Evolutionary conservation across 352 stramenopile genomes (phyloP).

Genomic region (Globisporangium spiculum): DNA sequence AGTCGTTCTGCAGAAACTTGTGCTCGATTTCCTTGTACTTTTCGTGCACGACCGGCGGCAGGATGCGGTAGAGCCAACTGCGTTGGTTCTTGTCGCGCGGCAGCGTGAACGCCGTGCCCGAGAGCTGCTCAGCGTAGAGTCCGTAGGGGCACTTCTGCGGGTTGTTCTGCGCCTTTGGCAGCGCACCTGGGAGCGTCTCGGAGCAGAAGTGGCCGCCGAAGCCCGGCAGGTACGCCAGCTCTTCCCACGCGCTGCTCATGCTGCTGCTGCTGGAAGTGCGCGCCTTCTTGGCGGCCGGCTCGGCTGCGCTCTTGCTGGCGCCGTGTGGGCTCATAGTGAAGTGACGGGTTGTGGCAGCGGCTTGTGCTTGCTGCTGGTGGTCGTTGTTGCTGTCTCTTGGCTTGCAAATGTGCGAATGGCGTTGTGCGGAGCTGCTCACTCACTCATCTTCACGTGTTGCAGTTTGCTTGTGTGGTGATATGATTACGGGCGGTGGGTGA

Average conservation of each 20-base stretch:
- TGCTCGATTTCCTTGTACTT: conserved; percentile 51
- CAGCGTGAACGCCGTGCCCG: conserved; percentile 95
- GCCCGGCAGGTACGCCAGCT: conserved; percentile 85
- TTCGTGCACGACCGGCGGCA: conserved; percentile 83
- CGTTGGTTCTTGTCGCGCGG: conserved; percentile 86
- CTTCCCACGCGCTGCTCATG: conserved; percentile 36
- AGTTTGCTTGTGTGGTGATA: neutral
- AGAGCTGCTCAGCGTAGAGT: conserved; percentile 94
- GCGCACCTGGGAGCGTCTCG: conserved; percentile 84
- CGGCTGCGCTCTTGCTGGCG: neutral
- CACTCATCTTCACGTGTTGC: neutral
- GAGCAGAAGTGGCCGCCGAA: conserved; percentile 95
- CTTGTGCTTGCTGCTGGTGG: neutral
- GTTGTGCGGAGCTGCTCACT: neutral
- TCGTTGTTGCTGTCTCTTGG: neutral
- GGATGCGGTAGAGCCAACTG: conserved; percentile 94
- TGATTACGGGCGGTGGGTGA: conserved; percentile 11
- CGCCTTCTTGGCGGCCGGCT: conserved; percentile 6
- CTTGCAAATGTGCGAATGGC: neutral
- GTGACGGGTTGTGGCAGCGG: neutral
- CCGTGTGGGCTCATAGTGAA: neutral
- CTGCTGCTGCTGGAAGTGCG: neutral
- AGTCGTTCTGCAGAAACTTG: conserved; percentile 67
- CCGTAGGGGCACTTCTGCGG: conserved; percentile 92
- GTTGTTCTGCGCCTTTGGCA: conserved; percentile 94